Evolutionary conservation across 169 alveolate species (phyloP).

Genomic region (Plasmodium knowlesi): DNA sequence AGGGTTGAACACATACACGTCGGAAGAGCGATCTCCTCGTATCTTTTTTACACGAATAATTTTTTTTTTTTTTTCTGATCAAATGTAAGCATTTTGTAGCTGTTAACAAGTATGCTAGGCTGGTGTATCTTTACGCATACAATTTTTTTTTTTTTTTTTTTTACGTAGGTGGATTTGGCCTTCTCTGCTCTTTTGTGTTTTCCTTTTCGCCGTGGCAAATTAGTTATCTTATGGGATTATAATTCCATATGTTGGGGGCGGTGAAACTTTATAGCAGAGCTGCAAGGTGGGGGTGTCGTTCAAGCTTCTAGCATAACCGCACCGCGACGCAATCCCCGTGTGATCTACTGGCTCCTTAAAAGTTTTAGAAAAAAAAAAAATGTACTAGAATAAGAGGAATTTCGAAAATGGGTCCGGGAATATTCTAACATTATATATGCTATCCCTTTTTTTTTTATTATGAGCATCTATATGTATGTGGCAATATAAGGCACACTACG

Average conservation of each 20-base stretch:
- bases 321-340: not conserved
- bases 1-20: not conserved
- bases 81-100: not conserved
- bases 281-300: not conserved
- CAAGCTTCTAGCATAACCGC: not conserved
- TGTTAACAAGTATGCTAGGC: not conserved
- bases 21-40: not conserved
- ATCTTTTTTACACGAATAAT: too few species aligned
- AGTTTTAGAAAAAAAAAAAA: not conserved
- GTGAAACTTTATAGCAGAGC: not conserved
- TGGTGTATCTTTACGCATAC: not conserved
- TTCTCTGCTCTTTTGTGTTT: not conserved
- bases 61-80: not conserved
- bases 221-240: not conserved
- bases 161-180: not conserved
- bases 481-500: not conserved
- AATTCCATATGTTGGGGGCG: not conserved
- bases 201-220: not conserved
- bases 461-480: not conserved
- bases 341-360: not conserved
- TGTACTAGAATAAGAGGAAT: not conserved
- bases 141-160: too few species aligned
- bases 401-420: not conserved
- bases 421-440: not conserved
- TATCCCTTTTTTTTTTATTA: not conserved